Evolutionary conservation across 305 asterid species (phyloP).

Genomic region (Fraxinus nigra): DNA sequence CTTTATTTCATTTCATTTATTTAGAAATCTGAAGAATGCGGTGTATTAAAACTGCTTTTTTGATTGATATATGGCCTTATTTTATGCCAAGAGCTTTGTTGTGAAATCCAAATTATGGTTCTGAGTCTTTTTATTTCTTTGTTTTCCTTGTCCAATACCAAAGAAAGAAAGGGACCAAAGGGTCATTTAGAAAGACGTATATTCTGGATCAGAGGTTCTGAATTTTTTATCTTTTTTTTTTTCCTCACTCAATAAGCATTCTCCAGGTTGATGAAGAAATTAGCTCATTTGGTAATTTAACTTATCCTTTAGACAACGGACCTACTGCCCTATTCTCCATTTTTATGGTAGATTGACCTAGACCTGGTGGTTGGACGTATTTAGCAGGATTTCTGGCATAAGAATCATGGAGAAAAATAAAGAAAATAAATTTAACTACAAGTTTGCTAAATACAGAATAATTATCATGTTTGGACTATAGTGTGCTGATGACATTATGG

Average conservation of each 20-base stretch:
- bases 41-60: not conserved
- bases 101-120: not conserved
- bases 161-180: too few relatives aligned
- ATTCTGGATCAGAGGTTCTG: not conserved
- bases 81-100: not conserved
- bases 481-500: not conserved
- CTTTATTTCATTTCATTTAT: not conserved
- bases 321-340: not conserved
- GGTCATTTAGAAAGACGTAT: not conserved
- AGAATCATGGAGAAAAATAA: not conserved
- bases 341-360: not conserved
- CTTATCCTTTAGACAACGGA: not conserved
- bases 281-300: not conserved
- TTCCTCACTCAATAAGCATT: not conserved
- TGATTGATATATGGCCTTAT: not conserved
- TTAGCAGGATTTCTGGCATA: not conserved
- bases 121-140: not conserved
- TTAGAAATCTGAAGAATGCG: not conserved
- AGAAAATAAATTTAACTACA: not conserved
- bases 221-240: too few relatives aligned
- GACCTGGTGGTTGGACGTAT: not conserved
- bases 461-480: not conserved
- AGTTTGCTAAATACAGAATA: not conserved
- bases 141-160: not conserved
- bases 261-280: not conserved